phyloP scores from a whole-genome alignment of 164 flowering plant species.

The Platanus orientalis region DNA sequence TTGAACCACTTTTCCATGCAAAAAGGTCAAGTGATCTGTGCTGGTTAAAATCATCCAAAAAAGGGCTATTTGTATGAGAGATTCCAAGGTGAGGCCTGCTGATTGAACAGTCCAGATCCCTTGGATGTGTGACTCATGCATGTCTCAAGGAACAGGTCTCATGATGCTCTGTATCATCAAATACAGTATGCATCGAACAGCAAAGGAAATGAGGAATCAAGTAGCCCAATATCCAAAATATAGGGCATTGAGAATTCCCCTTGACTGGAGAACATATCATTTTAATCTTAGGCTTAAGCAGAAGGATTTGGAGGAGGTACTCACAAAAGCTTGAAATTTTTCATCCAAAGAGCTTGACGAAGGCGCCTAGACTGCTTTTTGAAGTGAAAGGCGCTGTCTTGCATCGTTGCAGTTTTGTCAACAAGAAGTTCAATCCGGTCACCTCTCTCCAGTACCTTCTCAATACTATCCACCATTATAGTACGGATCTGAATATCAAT shows the following conservation, averaged over 20 bases:
- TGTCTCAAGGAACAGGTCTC: too few species aligned
- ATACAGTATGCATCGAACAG: not conserved
- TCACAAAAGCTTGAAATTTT: slow-evolving; percentile 93
- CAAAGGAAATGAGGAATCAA: not conserved
- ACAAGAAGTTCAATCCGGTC: slow-evolving; percentile 94
- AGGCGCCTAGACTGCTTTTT: slow-evolving; percentile 90
- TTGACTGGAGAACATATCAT: not conserved
- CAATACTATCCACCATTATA: slow-evolving; percentile 96
- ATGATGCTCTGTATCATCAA: not conserved
- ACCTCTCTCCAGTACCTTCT: slow-evolving; percentile 93
- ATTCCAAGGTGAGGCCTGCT: not conserved
- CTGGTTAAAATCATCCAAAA: too few species aligned
- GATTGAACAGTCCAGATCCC: not conserved
- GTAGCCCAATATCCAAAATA: not conserved
- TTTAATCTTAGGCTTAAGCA: not conserved
- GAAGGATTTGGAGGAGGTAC: slow-evolving; percentile 22
- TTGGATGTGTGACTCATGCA: not conserved
- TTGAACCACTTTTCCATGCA: slow-evolving; percentile 1
- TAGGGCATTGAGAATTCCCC: not conserved
- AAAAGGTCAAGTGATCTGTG: not conserved
- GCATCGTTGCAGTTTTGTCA: slow-evolving; percentile 96
- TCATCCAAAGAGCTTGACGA: slow-evolving; percentile 91
- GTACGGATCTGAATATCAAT: slow-evolving; percentile 61
- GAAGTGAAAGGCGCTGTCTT: slow-evolving; percentile 90
- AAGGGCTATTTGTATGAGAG: not conserved